Percentiles rank a stretch among this genome's conserved stretches.
phyloP scores from a whole-genome alignment of 352 stramenopile genomes.

The Phytophthora sp. region DNA sequence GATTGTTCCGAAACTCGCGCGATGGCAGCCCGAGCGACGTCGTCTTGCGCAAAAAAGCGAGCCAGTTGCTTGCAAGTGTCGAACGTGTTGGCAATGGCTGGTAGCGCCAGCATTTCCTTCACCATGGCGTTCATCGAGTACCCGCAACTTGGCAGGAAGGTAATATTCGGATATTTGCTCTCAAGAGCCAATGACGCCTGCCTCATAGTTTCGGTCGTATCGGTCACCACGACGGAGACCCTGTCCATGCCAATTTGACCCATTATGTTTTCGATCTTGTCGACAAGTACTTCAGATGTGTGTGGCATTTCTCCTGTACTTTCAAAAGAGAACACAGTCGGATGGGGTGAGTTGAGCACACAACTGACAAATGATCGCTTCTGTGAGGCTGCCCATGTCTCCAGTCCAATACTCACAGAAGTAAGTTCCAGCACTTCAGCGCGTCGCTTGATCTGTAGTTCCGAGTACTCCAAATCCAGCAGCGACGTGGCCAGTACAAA shows the following conservation, averaged over 20 bases:
- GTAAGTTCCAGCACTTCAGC: conserved; percentile 59
- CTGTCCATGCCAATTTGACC: conserved; percentile 58
- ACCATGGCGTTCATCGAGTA: conserved; percentile 69
- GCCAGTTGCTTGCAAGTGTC: conserved; percentile 49
- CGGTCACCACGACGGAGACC: conserved; percentile 63
- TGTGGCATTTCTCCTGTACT: conserved; percentile 55
- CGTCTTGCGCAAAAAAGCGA: conserved; percentile 52
- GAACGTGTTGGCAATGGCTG: conserved; percentile 45
- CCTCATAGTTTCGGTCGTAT: conserved; percentile 63
- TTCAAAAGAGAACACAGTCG: conserved; percentile 61
- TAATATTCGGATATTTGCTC: conserved; percentile 62
- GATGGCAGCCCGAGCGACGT: conserved; percentile 50
- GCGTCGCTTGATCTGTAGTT: conserved; percentile 63
- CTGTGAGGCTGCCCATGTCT: conserved; percentile 48
- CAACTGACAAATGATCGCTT: conserved; percentile 62
- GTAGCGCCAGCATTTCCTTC: conserved; percentile 56
- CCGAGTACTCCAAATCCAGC: conserved; percentile 69
- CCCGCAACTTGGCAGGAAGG: conserved; percentile 67
- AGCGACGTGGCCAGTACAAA: conserved; percentile 53
- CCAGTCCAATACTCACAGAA: conserved; percentile 57
- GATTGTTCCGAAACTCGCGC: conserved; percentile 54
- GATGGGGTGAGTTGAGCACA: conserved; percentile 58
- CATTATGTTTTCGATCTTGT: conserved; percentile 70
- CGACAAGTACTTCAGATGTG: conserved; percentile 51
- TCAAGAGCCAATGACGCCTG: conserved; percentile 51